Percentiles rank a stretch among this genome's conserved stretches.
These are phyloP conservation scores for Cyclocybe cylindracea DNA, from an alignment of 768 basidiomycete genomes.

Conservation along the genomic window DNA sequence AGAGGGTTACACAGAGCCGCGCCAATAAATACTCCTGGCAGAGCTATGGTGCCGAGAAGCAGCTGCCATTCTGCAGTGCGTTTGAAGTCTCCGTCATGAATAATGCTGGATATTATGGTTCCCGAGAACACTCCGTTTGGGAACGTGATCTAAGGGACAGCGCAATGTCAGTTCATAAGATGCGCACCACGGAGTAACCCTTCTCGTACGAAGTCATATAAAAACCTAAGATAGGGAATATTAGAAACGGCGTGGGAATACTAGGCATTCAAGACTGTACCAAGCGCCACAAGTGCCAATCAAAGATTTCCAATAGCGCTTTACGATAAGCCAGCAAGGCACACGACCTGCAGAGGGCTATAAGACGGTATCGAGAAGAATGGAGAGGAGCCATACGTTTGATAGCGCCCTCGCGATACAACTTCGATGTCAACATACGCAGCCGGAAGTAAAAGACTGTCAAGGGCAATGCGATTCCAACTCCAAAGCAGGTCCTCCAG, in stretches of 20 bases:
- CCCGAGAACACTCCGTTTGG: constrained; percentile 73
- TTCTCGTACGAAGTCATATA: constrained; percentile 61
- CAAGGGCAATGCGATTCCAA: constrained; percentile 63
- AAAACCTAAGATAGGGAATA: constrained; percentile 44
- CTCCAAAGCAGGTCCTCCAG: constrained; percentile 68
- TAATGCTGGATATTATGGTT: constrained; percentile 67
- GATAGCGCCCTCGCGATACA: constrained; percentile 67
- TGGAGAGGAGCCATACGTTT: constrained; percentile 41
- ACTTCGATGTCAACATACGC: constrained; percentile 67
- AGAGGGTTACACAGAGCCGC: constrained; percentile 40
- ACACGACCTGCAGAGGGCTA: constrained; percentile 40
- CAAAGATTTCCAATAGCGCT: constrained; percentile 66
- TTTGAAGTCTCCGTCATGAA: constrained; percentile 55
- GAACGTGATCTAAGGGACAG: constrained; percentile 54
- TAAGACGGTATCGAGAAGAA: background rate
- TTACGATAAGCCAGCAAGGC: constrained; percentile 61
- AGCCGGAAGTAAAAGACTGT: constrained; percentile 74
- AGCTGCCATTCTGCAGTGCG: constrained; percentile 69
- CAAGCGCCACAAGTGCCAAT: constrained; percentile 77
- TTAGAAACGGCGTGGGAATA: background rate
- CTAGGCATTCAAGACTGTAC: constrained; percentile 30
- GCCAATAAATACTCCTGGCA: constrained; percentile 62
- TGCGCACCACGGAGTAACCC: background rate
- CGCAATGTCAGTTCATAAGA: background rate
- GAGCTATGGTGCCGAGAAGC: constrained; percentile 58